phyloP scores from a whole-genome alignment of 1,139 yeast species.

The Barnettozyma hawaiiensis region DNA sequence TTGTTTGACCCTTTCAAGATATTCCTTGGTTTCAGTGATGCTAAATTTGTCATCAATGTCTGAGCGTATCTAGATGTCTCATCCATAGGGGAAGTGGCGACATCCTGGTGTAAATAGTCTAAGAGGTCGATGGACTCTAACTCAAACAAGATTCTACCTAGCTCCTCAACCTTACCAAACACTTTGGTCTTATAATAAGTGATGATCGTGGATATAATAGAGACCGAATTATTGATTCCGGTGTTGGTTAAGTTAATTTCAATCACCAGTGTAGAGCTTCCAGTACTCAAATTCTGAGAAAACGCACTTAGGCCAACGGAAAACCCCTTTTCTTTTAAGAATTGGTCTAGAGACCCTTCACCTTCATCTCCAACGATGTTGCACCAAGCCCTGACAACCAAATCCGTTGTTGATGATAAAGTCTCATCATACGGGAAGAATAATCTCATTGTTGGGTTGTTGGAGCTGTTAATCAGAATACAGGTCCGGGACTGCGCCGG shows the following conservation, averaged over 20 bases:
- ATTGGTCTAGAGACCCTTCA: conserved; percentile 38
- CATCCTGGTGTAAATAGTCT: conserved; percentile 38
- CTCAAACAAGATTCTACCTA: conserved; percentile 39
- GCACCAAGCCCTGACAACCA: conserved; percentile 44
- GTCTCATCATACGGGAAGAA: conserved; percentile 33
- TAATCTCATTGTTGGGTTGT: conserved; percentile 31
- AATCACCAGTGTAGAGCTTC: conserved; percentile 35
- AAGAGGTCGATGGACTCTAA: conserved; percentile 40
- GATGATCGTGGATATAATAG: conserved; percentile 31
- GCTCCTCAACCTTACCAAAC: conserved; percentile 22
- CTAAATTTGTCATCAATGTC: conserved; percentile 33
- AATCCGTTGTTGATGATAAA: not conserved
- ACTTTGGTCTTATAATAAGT: conserved; percentile 24
- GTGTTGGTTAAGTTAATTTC: conserved; percentile 41
- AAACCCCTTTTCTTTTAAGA: conserved; percentile 29
- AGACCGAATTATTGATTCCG: conserved; percentile 33
- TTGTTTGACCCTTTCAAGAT: conserved; percentile 37
- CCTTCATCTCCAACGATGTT: conserved; percentile 60
- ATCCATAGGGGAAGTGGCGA: conserved; percentile 35
- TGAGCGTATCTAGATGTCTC: conserved; percentile 39
- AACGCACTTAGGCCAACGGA: conserved; percentile 36
- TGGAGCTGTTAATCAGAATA: conserved; percentile 28
- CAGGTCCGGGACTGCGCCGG: conserved; percentile 16
- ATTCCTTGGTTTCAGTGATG: conserved; percentile 30
- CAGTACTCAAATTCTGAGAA: conserved; percentile 34